Evolutionary conservation across 495 filamentous ascomycete species (phyloP).

Genomic region (Neurospora sp.): DNA sequence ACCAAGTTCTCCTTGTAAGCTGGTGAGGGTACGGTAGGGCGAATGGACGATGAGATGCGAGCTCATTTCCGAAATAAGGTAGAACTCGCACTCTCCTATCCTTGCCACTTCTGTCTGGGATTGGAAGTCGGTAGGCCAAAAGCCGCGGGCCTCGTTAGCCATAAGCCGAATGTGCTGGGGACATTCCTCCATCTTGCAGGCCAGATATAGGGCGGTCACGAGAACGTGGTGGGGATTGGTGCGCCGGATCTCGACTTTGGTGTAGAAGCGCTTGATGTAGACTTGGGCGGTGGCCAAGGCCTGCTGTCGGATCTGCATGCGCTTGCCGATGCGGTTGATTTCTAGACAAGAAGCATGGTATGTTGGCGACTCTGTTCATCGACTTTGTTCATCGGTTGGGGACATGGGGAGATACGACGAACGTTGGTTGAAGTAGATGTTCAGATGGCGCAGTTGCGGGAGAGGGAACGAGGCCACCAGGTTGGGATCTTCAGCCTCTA

Average conservation of each 20-base stretch:
- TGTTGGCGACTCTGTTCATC: background rate
- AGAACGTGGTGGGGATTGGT: constrained; percentile 92
- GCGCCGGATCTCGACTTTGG: constrained; percentile 77
- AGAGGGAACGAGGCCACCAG: constrained; percentile 70
- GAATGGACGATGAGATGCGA: constrained; percentile 93
- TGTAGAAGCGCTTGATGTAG: constrained; percentile 90
- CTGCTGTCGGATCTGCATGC: constrained; percentile 78
- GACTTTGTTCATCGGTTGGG: background rate
- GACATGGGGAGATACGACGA: constrained; percentile 21
- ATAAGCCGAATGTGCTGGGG: constrained; percentile 92
- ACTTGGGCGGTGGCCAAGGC: constrained; percentile 89
- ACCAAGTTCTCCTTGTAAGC: constrained; percentile 57
- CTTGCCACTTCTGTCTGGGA: constrained; percentile 65
- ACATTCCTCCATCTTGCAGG: constrained; percentile 97
- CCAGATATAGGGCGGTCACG: constrained; percentile 85
- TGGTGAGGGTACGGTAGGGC: constrained; percentile 82
- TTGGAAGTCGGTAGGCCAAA: constrained; percentile 86
- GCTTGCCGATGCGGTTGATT: constrained; percentile 66
- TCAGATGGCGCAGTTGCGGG: constrained; percentile 70
- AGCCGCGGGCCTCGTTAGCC: constrained; percentile 69
- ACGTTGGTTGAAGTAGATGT: constrained; percentile 90
- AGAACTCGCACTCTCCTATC: constrained; percentile 94
- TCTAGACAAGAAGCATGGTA: constrained; percentile 38
- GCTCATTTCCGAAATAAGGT: constrained; percentile 87
- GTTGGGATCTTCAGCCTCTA: constrained; percentile 62